Conservation (phyloP, 768 basidiomycete species). For the Rhizopogon vinicolor region DNA sequence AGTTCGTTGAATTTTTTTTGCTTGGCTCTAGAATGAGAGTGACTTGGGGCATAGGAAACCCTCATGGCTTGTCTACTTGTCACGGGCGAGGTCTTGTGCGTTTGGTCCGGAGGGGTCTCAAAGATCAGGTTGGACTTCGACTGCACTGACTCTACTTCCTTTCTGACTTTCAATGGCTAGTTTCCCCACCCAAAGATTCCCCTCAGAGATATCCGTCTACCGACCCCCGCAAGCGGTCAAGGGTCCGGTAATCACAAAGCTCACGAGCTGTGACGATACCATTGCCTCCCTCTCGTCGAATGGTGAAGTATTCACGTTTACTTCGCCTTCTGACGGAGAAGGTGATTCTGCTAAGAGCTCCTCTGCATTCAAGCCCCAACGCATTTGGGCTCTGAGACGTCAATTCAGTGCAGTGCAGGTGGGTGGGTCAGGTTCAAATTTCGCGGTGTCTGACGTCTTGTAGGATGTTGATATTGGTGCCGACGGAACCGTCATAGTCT, state of each 20-base stretch:
- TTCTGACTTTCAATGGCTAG: slow-evolving; percentile 25
- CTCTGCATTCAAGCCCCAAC: slow-evolving; percentile 65
- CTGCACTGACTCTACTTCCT: neutral
- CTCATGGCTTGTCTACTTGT: slow-evolving; percentile 79
- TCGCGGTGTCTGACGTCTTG: slow-evolving; percentile 1
- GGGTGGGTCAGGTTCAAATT: slow-evolving; percentile 15
- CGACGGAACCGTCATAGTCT: slow-evolving; percentile 86
- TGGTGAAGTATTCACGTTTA: slow-evolving; percentile 91
- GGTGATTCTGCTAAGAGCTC: slow-evolving; percentile 12
- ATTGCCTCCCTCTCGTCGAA: slow-evolving; percentile 81
- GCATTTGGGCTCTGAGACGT: slow-evolving; percentile 86
- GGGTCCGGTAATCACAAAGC: slow-evolving; percentile 70
- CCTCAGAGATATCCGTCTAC: slow-evolving; percentile 71
- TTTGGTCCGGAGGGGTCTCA: slow-evolving; percentile 72
- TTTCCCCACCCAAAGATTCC: slow-evolving; percentile 76
- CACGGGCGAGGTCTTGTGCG: slow-evolving; percentile 77
- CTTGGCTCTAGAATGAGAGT: neutral
- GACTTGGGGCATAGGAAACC: slow-evolving; percentile 52
- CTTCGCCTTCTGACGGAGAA: slow-evolving; percentile 34
- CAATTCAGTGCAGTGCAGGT: slow-evolving; percentile 82
- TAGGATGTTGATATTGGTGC: slow-evolving; percentile 87
- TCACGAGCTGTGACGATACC: slow-evolving; percentile 71
- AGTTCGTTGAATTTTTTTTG: slow-evolving; percentile 19
- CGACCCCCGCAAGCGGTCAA: slow-evolving; percentile 74
- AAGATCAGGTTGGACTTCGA: slow-evolving; percentile 58